Percentiles rank a stretch among this genome's conserved stretches.
Evolutionary conservation across 73 alveolate genomes (phyloP).

Genomic region (Tetrahymena thermophila): DNA sequence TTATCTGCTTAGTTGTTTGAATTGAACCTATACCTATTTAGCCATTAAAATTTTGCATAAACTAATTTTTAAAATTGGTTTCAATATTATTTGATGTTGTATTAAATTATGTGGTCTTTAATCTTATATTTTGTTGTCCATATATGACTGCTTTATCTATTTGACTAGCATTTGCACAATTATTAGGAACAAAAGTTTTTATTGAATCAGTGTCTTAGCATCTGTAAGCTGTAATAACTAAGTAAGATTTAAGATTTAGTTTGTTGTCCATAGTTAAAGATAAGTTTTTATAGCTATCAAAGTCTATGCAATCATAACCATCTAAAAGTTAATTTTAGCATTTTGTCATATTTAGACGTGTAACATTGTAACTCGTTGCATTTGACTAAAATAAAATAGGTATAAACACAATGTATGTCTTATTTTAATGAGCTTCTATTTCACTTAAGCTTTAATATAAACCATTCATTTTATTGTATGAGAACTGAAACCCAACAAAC

Average conservation of each 20-base stretch:
- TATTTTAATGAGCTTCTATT: too few relatives aligned
- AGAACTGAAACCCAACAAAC: background rate
- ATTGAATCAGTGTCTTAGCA: background rate
- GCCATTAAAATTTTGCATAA: too few relatives aligned
- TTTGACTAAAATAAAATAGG: too few relatives aligned
- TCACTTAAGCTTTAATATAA: background rate
- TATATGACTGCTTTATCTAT: too few relatives aligned
- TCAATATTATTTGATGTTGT: too few relatives aligned
- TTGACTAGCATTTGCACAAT: background rate
- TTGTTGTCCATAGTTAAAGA: background rate
- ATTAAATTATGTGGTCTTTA: too few relatives aligned
- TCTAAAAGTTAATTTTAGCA: background rate
- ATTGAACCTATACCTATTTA: too few relatives aligned
- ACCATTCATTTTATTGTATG: background rate
- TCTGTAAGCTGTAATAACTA: background rate
- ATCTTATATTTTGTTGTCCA: too few relatives aligned
- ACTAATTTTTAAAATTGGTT: too few relatives aligned
- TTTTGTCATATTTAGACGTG: too few relatives aligned
- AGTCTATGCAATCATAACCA: background rate
- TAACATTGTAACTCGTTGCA: background rate
- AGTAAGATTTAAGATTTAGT: background rate
- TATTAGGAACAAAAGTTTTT: background rate
- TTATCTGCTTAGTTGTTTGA: too few relatives aligned
- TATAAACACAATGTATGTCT: background rate
- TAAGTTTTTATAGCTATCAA: too few relatives aligned